phyloP scores from a whole-genome alignment of 495 filamentous ascomycete species.

The Neurospora sublineolata region DNA sequence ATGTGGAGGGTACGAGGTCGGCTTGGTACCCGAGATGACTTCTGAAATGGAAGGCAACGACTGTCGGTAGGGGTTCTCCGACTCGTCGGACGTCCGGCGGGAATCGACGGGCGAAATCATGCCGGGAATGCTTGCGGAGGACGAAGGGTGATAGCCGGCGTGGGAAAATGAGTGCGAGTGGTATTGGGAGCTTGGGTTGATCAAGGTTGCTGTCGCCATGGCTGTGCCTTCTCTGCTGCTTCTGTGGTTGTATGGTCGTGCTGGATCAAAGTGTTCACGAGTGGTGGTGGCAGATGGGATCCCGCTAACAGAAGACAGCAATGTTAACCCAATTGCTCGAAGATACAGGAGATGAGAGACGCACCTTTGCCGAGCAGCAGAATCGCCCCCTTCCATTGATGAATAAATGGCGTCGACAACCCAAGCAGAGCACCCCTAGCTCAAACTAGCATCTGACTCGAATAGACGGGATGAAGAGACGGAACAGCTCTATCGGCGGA shows the following conservation, averaged over 20 bases:
- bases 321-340: constrained; percentile 6
- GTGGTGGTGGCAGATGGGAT: constrained; percentile 19
- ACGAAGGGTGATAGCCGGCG: constrained; percentile 26
- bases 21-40: constrained; percentile 31
- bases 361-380: constrained; percentile 39
- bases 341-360: constrained; percentile 13
- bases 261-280: constrained; percentile 22
- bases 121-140: constrained; percentile 24
- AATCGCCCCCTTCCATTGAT: constrained; percentile 37
- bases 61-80: constrained; percentile 30
- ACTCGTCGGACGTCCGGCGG: constrained; percentile 30
- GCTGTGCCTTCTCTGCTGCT: constrained; percentile 26
- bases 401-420: constrained; percentile 4
- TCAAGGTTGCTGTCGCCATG: constrained; percentile 38
- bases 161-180: constrained; percentile 18
- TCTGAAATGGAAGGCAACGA: constrained; percentile 40
- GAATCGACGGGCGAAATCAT: constrained; percentile 37
- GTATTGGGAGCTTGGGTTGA: constrained; percentile 35
- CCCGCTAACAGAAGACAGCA: constrained; percentile 12
- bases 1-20: constrained; percentile 23
- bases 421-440: constrained; percentile 6
- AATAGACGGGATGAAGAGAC: not conserved
- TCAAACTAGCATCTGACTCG: constrained; percentile 10
- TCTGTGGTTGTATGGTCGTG: constrained; percentile 22
- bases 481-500: not conserved